phyloP scores from a whole-genome alignment of 75 land plant species.

The Picea glauca region DNA sequence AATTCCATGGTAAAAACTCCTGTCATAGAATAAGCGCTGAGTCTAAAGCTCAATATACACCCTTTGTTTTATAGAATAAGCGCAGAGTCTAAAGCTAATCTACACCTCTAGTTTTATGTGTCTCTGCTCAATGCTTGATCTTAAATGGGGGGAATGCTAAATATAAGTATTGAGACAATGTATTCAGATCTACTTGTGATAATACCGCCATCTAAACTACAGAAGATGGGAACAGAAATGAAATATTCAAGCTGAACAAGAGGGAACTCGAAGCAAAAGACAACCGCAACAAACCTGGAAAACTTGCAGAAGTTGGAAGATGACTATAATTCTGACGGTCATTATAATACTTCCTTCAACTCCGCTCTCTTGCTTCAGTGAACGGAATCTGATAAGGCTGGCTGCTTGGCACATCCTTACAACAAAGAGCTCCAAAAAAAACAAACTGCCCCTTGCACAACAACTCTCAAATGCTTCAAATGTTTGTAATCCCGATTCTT shows the following conservation, averaged over 20 bases:
- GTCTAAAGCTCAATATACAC: not conserved
- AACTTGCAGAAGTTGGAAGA: slow-evolving; percentile 39
- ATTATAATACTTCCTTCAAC: slow-evolving; percentile 32
- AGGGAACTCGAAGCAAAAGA: not conserved
- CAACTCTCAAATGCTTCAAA: not conserved
- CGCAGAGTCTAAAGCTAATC: not conserved
- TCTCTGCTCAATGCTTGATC: not conserved
- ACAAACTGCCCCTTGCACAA: not conserved
- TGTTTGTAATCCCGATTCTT: not conserved
- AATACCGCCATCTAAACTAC: not conserved
- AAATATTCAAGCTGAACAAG: not conserved
- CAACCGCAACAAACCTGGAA: slow-evolving; percentile 39
- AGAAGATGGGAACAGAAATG: not conserved
- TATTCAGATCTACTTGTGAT: not conserved
- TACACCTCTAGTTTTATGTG: not conserved
- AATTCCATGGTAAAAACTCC: not conserved
- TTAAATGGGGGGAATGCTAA: not conserved
- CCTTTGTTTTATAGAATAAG: not conserved
- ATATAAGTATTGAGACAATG: not conserved
- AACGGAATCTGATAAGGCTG: slow-evolving; percentile 30
- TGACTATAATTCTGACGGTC: slow-evolving; percentile 36
- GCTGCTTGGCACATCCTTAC: slow-evolving; percentile 52
- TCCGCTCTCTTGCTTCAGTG: slow-evolving; percentile 27
- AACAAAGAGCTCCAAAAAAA: not conserved
- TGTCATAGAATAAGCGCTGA: not conserved